Base-by-base conservation (phyloP, 1,139 yeast species). In the Magnusiomyces fungicola region DNA sequence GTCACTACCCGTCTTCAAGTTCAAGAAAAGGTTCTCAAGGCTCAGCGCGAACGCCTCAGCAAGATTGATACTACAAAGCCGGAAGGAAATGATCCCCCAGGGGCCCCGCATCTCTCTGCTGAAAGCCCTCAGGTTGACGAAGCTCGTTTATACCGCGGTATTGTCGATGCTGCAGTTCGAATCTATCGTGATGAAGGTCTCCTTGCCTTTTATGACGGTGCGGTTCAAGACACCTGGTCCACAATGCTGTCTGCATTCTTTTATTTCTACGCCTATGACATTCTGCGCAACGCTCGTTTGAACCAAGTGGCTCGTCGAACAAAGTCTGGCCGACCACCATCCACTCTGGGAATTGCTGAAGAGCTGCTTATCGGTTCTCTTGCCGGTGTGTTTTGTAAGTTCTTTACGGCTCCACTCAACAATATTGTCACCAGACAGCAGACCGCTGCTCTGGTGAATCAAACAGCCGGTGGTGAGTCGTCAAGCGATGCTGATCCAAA, bases 261-360 rank as follows among this genome's bases (percentile, higher is more conserved):
- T 44, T 64, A 88, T 84, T 61, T 73, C 81, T 53, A 92, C 90
- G 51, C 96, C 87, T 55, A 86, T 83, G 66, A 76, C 81, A 66
- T 84, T 80, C 89, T 49, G 89, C 94, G 63, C 81, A 85, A 73
- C 75, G 90, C 74, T 87, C 94, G 56, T 79, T 88, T 57, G 79
- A 83, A 68, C 78, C 84, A 64, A 87, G 92, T 53, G 60, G 95
- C 85, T 61, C 85, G 81, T 64, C 83, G 87, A 76, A 83, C 87
- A 45, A 79, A 79, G 62, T 66, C 83, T 52, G 88, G 87, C 71
- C 75, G 76, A 58, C 73, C 73, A 16, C 70, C 76, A 25, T 83
- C 95, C 30, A 83, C 90, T 50, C 94, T 95, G 16, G 95, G 95
- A 68, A 87, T 92, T 36, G 81, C 86, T 43, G 95, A 87, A 66